Percentiles rank a stretch among this genome's conserved stretches.
These are phyloP conservation scores for Daldinia sp. DNA, from an alignment of 2,329 filamentous ascomycete genomes.

Conservation along the genomic window DNA sequence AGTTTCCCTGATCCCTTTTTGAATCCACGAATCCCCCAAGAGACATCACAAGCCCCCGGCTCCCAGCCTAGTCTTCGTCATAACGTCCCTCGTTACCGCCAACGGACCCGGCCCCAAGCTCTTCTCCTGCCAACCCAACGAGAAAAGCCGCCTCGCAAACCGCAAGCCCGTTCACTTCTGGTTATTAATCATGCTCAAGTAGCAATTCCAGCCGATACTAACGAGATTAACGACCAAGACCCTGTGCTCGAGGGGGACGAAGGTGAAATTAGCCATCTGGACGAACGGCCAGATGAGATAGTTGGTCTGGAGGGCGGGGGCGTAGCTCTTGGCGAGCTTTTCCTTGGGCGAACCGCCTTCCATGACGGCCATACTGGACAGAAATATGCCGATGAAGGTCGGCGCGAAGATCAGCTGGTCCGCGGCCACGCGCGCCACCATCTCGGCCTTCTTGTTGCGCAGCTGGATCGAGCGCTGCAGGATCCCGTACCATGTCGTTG, in stretches of 20 bases:
- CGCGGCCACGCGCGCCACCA: constrained; percentile 76
- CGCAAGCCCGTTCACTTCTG: constrained; percentile 22
- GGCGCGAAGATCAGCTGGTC: constrained; percentile 88
- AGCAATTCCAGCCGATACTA: constrained; percentile 72
- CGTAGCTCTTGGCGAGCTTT: constrained; percentile 77
- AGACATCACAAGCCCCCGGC: constrained; percentile 16
- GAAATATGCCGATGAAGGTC: constrained; percentile 81
- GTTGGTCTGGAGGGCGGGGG: constrained; percentile 78
- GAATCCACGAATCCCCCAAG: constrained; percentile 10
- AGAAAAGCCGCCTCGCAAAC: background rate
- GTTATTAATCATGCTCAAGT: constrained; percentile 69
- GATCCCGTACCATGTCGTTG: constrained; percentile 86
- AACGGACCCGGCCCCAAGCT: background rate
- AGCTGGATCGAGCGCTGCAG: constrained; percentile 75
- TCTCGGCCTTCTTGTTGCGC: constrained; percentile 71
- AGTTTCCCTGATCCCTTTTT: constrained; percentile 7
- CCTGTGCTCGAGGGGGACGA: constrained; percentile 83
- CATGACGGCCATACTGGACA: constrained; percentile 83
- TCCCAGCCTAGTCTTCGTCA: constrained; percentile 4
- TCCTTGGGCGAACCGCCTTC: constrained; percentile 70
- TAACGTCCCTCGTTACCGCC: background rate
- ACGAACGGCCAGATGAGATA: constrained; percentile 89
- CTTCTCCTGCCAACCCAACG: background rate
- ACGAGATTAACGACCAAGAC: constrained; percentile 88
- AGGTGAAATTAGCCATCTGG: constrained; percentile 86